A percentile compares a stretch with the other conserved stretches of the same genome.
Evolutionary conservation across 2,329 filamentous ascomycete genomes (phyloP).

Genomic region (Colletotrichum tofieldiae): DNA sequence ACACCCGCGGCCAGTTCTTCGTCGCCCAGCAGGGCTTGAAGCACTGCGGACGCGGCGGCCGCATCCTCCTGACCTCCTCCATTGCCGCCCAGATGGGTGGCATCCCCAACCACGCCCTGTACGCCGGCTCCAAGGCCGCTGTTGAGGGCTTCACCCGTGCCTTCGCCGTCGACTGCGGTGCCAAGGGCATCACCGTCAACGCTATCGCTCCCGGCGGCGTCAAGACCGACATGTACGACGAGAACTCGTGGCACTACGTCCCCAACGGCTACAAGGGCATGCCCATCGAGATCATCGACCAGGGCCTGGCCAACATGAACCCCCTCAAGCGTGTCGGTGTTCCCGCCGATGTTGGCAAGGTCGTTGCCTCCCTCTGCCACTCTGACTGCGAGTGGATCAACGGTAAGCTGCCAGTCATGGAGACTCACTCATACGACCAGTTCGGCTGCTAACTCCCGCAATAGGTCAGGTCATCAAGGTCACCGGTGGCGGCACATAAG

Average conservation of each 20-base stretch:
- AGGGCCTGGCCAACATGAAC: constrained; percentile 69
- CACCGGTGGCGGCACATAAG: constrained; percentile 52
- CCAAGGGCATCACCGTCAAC: constrained; percentile 79
- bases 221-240: constrained; percentile 84
- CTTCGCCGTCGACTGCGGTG: constrained; percentile 80
- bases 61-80: constrained; percentile 81
- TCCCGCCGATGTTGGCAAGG: constrained; percentile 72
- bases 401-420: constrained; percentile 58
- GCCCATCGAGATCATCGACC: constrained; percentile 68
- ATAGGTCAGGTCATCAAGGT: constrained; percentile 58
- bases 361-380: constrained; percentile 69
- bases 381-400: constrained; percentile 77
- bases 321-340: constrained; percentile 73
- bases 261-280: constrained; percentile 69
- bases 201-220: constrained; percentile 81
- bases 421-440: constrained; percentile 54
- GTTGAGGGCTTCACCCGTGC: constrained; percentile 81
- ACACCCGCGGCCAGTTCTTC: constrained; percentile 82
- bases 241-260: constrained; percentile 78
- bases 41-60: constrained; percentile 78
- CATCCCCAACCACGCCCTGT: constrained; percentile 79
- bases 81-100: constrained; percentile 78
- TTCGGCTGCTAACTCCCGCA: constrained; percentile 67
- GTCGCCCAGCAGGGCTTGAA: constrained; percentile 83
- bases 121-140: constrained; percentile 81